Evolutionary conservation across 331 rosid species (phyloP), one percentile per base, ranked within the genome.

Genomic region (Rosa hybrid): DNA sequence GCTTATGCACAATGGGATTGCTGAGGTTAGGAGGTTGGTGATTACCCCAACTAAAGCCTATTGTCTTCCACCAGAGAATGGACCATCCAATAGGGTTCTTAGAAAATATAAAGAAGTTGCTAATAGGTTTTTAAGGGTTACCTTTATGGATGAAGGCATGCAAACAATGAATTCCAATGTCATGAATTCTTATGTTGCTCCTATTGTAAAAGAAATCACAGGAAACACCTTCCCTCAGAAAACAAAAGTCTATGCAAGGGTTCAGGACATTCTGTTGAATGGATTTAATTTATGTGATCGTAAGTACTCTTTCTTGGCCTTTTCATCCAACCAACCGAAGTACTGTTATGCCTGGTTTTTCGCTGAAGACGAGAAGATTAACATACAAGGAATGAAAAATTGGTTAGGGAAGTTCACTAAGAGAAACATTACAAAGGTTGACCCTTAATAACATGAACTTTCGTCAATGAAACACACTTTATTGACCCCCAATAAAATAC

Each of bases 311-410:
- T 95, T 95, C 87, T 83, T 93, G 80, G 99, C 98, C 20, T 95
- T 91, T 83, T 95, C 99, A 5, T 87, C 99, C 74, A 95, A 95
- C 87, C 99, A 95, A 85, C 84, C 93, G 39, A 87, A 90, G 79
- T 97, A 95, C 73, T 92, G 94, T 46, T 95, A 98, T 83, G 99
- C 97, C 80, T 95, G 99, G 98, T 93, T 95, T 85, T 95, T 93
- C 69, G 93, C 99, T 17, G 93, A 93, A 18, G 86, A 44, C 12
- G 39, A 5, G 27, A 34, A 73, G 14, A 51, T 82, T 13, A 71
- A 42, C 6, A 88, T 88, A 75, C 13, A 9, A 12, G 0, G 21
- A 7, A 90, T 93, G 21, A 81, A 80, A 81, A 3, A 5, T 71
- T 95, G 97, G 98, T 93, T 95, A 98, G 99, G 98, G 7, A 87